phyloP scores from a whole-genome alignment of 1,284 basidiomycete genomes.

The Boletus semigastroideus region DNA sequence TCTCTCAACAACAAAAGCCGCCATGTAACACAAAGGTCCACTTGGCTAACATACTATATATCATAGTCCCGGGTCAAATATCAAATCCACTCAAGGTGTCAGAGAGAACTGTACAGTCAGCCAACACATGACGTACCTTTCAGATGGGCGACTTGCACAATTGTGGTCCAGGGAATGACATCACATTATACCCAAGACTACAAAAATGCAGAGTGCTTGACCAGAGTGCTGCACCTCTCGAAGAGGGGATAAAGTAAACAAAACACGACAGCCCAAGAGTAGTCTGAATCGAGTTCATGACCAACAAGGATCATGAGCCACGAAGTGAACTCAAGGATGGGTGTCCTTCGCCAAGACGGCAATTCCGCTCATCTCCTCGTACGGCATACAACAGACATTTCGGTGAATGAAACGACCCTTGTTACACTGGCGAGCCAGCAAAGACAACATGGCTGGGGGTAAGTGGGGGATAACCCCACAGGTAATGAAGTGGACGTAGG shows the following conservation, averaged over 20 bases:
- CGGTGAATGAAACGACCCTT: background rate
- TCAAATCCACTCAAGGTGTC: too few relatives aligned
- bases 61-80: too few relatives aligned
- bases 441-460: conserved; percentile 3
- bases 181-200: background rate
- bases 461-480: background rate
- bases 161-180: conserved; percentile 1
- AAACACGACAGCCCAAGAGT: conserved; percentile 47
- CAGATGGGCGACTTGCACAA: background rate
- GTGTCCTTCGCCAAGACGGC: background rate
- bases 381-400: conserved; percentile 11
- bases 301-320: conserved; percentile 37
- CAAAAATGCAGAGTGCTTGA: background rate
- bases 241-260: conserved; percentile 17
- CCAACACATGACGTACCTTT: background rate
- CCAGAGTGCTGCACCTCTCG: conserved; percentile 10
- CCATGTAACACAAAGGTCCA: background rate
- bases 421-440: conserved; percentile 12
- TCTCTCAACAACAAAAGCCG: background rate
- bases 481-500: background rate
- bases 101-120: background rate
- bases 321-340: conserved; percentile 53
- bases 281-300: conserved; percentile 58
- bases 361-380: conserved; percentile 19
- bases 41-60: too few relatives aligned